Conservation (phyloP, 1,139 yeast species). For the Pichia sp. region DNA sequence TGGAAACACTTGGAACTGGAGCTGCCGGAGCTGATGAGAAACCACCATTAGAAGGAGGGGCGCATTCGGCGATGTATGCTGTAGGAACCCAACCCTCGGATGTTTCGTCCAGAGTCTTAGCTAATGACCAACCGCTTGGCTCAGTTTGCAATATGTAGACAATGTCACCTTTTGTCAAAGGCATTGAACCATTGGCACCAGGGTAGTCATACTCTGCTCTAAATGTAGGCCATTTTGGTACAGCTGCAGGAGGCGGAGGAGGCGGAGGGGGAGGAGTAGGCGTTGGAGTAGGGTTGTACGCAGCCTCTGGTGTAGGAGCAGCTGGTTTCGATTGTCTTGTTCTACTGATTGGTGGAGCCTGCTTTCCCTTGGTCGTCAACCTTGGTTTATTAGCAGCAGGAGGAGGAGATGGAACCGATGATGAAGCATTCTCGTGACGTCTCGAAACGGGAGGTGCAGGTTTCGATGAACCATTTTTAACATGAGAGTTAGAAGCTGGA, state of each 20-base stretch:
- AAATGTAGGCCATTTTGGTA: constrained; percentile 72
- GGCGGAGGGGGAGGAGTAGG: constrained; percentile 52
- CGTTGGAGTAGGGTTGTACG: constrained; percentile 12
- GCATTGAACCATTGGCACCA: constrained; percentile 80
- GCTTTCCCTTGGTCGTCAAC: constrained; percentile 22
- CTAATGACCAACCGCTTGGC: constrained; percentile 91
- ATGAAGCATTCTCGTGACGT: constrained; percentile 17
- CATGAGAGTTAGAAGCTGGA: constrained; percentile 21
- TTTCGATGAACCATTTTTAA: constrained; percentile 5
- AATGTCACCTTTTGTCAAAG: constrained; percentile 70
- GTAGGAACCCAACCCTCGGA: constrained; percentile 98
- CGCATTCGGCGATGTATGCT: constrained; percentile 72
- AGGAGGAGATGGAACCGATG: constrained; percentile 20
- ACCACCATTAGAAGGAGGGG: constrained; percentile 38
- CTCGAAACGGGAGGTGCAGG: constrained; percentile 23
- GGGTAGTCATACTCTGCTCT: constrained; percentile 87
- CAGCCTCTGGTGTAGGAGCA: constrained; percentile 5
- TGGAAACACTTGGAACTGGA: constrained; percentile 18
- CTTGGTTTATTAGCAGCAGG: constrained; percentile 24
- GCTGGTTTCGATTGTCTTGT: constrained; percentile 14
- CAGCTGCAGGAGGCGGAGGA: constrained; percentile 58
- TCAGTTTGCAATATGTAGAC: constrained; percentile 67
- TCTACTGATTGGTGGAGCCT: constrained; percentile 22
- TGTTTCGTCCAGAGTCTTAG: constrained; percentile 67
- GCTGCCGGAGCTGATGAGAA: constrained; percentile 25